phyloP scores from a whole-genome alignment of 2,329 filamentous ascomycete species.

The Paecilomyces formosus region DNA sequence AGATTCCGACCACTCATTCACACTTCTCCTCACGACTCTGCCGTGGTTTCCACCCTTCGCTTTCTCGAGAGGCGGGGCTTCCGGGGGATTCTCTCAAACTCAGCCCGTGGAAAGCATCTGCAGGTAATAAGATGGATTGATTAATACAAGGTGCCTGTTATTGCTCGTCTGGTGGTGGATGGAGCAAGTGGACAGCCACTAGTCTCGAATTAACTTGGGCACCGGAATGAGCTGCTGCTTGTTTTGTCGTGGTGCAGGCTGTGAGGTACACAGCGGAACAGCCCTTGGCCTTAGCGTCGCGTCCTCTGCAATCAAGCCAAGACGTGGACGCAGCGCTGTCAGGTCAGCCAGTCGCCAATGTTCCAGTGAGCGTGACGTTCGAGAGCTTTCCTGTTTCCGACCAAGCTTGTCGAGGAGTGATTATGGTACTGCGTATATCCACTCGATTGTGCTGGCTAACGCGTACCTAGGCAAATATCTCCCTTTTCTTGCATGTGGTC shows the following conservation, averaged over 20 bases:
- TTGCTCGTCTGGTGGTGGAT: background rate
- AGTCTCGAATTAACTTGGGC: background rate
- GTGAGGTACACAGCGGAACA: background rate
- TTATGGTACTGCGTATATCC: too few relatives aligned
- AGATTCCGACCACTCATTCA: background rate
- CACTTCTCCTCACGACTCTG: background rate
- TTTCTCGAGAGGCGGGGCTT: background rate
- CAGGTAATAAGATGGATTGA: background rate
- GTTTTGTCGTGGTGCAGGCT: background rate
- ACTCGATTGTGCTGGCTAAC: background rate
- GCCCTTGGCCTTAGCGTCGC: background rate
- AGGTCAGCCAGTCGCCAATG: background rate
- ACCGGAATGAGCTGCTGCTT: background rate
- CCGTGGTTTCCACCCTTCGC: background rate
- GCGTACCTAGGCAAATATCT: background rate
- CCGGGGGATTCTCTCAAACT: background rate
- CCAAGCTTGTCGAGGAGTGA: background rate
- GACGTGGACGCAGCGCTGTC: background rate
- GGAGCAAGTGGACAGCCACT: background rate
- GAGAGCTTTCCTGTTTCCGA: background rate
- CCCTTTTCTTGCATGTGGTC: background rate
- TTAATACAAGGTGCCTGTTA: background rate
- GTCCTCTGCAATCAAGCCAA: background rate
- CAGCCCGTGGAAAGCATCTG: background rate
- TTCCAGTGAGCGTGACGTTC: background rate